Base-by-base conservation (phyloP, 2,329 filamentous ascomycete species). In the Talaromyces sp. region DNA sequence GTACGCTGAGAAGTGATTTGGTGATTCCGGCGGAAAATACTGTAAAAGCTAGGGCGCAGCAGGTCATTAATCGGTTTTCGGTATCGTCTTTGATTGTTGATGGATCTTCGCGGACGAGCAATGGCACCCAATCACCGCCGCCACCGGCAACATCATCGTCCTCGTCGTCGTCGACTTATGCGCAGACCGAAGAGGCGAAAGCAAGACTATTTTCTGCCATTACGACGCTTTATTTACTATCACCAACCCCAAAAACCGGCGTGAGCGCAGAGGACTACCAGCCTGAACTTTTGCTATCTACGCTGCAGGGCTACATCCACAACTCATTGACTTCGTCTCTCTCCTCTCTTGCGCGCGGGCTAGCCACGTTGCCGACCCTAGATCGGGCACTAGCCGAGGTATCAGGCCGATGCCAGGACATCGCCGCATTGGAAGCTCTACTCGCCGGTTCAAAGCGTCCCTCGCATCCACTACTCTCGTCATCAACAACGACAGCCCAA, bases 341-440 rank as follows among this genome's bases (percentile, higher is more conserved):
- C 7, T 88, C 91, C 13, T 85, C 89, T 0, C 82, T 99, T 10
- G 84, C 90, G 1, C 84, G 93, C 25, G 89, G 91, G 0, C 83
- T 99, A 17, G 88, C 89, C 3, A 90, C 92, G 65, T 83, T 98
- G 2, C 91, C 94, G 0, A 90, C 86, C 0, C 84, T 98, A 35
- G 93, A 98, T 57, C 86, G 92, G 61, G 90, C 92, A 0, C 83
- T 98, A 1, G 82, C 87, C 17, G 95, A 98, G 72, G 87, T 97
- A 25, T 90, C 91, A 7, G 87, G 89, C 5, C 86, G 91, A 54
- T 97, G 94, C 74, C 93, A 97, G 75, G 96, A 96, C 73, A 87
- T 98, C 45, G 88, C 96, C n/a, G 92, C 92, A 0, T 81, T 98
- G 2, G 92, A 97, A 79, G 82, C 88, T 1, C 85, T 97, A 2